Conservation (phyloP, 768 basidiomycete genomes). For the Leccinum imitatum region DNA sequence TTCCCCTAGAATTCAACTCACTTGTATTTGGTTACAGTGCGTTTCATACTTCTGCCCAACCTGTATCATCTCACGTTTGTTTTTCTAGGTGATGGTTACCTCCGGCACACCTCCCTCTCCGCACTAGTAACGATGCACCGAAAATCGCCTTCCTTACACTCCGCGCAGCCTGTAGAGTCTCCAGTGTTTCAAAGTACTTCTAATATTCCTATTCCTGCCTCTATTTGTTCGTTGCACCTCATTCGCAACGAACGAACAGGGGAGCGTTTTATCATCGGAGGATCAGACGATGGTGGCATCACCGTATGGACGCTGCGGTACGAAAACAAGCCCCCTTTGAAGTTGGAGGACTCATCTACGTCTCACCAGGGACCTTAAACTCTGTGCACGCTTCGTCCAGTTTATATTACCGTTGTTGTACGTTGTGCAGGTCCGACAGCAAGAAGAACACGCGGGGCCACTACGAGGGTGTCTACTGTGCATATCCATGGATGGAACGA, state of each 20-base stretch:
- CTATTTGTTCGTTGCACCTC: constrained; percentile 46
- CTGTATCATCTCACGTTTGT: background rate
- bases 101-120: constrained; percentile 48
- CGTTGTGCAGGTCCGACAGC: constrained; percentile 52
- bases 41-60: constrained; percentile 16
- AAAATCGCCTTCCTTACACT: constrained; percentile 3
- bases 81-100: constrained; percentile 48
- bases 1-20: constrained; percentile 56
- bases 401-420: constrained; percentile 65
- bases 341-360: background rate
- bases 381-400: constrained; percentile 69
- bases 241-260: constrained; percentile 58
- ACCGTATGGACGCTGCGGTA: constrained; percentile 72
- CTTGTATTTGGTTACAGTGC: constrained; percentile 67
- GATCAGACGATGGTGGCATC: constrained; percentile 76
- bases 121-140: constrained; percentile 26
- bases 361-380: constrained; percentile 53
- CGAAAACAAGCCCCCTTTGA: constrained; percentile 18
- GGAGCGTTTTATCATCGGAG: constrained; percentile 67
- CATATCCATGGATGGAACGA: constrained; percentile 74
- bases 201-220: constrained; percentile 46
- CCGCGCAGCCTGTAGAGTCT: constrained; percentile 1
- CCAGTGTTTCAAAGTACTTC: constrained; percentile 40
- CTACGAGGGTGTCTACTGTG: constrained; percentile 71
- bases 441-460: constrained; percentile 50